Evolutionary conservation across 2,329 filamentous ascomycete genomes (phyloP).

Genomic region (Botrytis paeoniae): DNA sequence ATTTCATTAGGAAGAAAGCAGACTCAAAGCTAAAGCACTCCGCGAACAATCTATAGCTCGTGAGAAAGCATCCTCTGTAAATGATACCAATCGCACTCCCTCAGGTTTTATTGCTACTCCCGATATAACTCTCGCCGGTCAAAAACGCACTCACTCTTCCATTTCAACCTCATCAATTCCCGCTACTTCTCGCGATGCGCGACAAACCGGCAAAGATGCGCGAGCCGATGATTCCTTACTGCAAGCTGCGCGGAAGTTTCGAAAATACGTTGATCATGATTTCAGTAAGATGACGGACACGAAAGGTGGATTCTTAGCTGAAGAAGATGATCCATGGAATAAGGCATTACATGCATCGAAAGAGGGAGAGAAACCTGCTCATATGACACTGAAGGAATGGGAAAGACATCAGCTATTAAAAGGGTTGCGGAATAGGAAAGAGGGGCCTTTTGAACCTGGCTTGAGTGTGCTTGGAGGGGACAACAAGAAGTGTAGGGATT

Average conservation of each 20-base stretch:
- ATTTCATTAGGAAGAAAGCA: slow-evolving; percentile 69
- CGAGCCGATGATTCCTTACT: slow-evolving; percentile 26
- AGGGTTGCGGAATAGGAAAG: slow-evolving; percentile 67
- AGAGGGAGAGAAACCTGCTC: slow-evolving; percentile 68
- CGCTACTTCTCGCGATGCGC: slow-evolving; percentile 66
- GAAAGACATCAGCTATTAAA: slow-evolving; percentile 75
- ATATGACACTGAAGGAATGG: slow-evolving; percentile 92
- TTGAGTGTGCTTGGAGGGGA: slow-evolving; percentile 69
- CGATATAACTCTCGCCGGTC: slow-evolving; percentile 58
- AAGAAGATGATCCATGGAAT: slow-evolving; percentile 88
- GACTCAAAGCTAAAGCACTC: slow-evolving; percentile 83
- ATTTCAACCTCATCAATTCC: slow-evolving; percentile 54
- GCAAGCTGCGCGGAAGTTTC: slow-evolving; percentile 80
- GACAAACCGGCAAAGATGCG: slow-evolving; percentile 38
- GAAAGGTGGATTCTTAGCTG: slow-evolving; percentile 90
- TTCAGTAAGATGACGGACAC: slow-evolving; percentile 98
- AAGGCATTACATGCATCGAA: slow-evolving; percentile 61
- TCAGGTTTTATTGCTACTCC: slow-evolving; percentile 71
- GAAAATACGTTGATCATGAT: slow-evolving; percentile 95
- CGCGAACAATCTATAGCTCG: slow-evolving; percentile 70
- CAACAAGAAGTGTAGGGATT: slow-evolving; percentile 78
- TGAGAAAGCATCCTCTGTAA: slow-evolving; percentile 43
- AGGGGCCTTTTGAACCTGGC: slow-evolving; percentile 84
- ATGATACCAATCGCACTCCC: slow-evolving; percentile 46
- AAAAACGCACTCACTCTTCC: slow-evolving; percentile 69